Percentiles rank a stretch among this genome's conserved stretches.
phyloP scores from a whole-genome alignment of 805 yeast genomes.

The Kregervanrija delftensis region DNA sequence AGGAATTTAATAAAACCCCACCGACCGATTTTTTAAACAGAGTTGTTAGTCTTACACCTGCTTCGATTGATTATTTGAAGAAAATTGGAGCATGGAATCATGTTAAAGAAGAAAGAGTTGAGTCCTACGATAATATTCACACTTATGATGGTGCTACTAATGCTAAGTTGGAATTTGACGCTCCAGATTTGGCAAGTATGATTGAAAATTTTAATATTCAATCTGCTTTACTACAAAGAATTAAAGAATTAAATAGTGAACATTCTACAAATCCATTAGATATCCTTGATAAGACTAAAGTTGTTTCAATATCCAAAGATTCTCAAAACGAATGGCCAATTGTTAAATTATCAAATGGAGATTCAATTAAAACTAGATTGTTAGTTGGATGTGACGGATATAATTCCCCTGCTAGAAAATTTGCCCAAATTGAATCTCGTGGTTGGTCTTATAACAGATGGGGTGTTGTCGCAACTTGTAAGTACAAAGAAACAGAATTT shows the following conservation, averaged over 20 bases:
- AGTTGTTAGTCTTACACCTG: constrained; percentile 81
- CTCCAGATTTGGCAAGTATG: constrained; percentile 70
- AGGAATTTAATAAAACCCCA: constrained; percentile 37
- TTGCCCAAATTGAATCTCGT: constrained; percentile 72
- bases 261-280: constrained; percentile 24
- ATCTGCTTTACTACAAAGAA: constrained; percentile 53
- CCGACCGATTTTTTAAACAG: constrained; percentile 63
- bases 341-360: constrained; percentile 62
- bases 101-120: constrained; percentile 62
- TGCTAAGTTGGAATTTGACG: constrained; percentile 67
- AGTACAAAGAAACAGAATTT: constrained; percentile 64
- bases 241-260: constrained; percentile 35
- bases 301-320: constrained; percentile 42
- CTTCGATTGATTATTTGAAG: constrained; percentile 57
- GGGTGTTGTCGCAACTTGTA: constrained; percentile 90
- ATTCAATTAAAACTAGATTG: constrained; percentile 57
- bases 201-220: constrained; percentile 83
- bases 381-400: constrained; percentile 94
- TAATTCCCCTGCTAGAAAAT: constrained; percentile 84
- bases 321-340: constrained; percentile 63
- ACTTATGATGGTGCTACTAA: constrained; percentile 83
- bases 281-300: constrained; percentile 64
- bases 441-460: constrained; percentile 89
- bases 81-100: constrained; percentile 72
- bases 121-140: constrained; percentile 71